Base-by-base conservation (phyloP, 805 yeast genomes). In the Starmerella lactis-condensi region DNA sequence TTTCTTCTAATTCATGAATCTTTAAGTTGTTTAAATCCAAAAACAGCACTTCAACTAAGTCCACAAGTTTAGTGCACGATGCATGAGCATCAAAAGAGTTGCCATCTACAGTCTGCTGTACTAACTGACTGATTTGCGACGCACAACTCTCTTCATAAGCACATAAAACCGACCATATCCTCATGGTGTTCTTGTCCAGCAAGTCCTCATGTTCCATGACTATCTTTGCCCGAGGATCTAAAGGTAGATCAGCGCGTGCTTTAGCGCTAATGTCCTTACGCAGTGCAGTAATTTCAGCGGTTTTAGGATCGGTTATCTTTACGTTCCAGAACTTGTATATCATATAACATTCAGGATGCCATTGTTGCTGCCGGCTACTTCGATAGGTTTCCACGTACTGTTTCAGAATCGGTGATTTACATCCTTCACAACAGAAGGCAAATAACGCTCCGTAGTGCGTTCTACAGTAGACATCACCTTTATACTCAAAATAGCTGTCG, bases 271-370 rank as follows among this genome's bases (percentile, higher is more conserved):
- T 29, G 10, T 28, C 30, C 12, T 6, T 8, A 2, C 43, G 33
- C 7, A 39, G 34, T 10, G 18, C 24, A 9, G 26, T 15, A 13
- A 34, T 26, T 13, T 34, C 37, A 4, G 24, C 22, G 12, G 33
- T 33, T n/a, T 26, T n/a, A 5, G 36, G 29, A 18, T 39, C 42
- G 1, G 75, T 65, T 15, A 89, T 60, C 35, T 72, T 66, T 14
- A 83, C 92, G 49, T 81, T 82, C 98, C 98, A 89, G 47, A 81
- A 83, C 53, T 83, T 83, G 58, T 77, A 83, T 29, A 89, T 91
- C 82, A 91, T 91, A 50, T 82, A 89, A 59, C 99, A 89, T 51
- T 91, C 96, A 2, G 95, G 96, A 54, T 89, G 99, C 99, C 99
- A 89, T 50, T 81, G 92, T 52, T 83, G 93, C 36, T 77, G 75